Percentiles rank a stretch among this genome's conserved stretches.
Evolutionary conservation across 2,329 filamentous ascomycete species (phyloP).

Genomic region (Fusarium sp.): DNA sequence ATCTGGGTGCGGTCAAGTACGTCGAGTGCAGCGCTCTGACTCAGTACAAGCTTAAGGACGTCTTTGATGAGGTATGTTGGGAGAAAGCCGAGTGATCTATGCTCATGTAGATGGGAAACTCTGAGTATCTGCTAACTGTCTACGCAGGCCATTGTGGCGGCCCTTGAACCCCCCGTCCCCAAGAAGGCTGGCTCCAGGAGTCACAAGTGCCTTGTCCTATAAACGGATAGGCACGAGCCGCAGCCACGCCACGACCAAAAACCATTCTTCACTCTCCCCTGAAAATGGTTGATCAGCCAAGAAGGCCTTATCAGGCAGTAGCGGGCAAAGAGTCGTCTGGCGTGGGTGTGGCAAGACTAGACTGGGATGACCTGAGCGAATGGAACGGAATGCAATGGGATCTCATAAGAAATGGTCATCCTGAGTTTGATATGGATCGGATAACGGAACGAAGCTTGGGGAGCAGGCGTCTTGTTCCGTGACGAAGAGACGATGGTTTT

Average conservation of each 20-base stretch:
- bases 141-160: constrained; percentile 91
- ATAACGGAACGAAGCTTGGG: constrained; percentile 40
- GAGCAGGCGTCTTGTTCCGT: constrained; percentile 38
- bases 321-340: constrained; percentile 28
- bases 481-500: constrained; percentile 27
- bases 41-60: constrained; percentile 98
- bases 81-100: not conserved
- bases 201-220: constrained; percentile 79
- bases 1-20: constrained; percentile 97
- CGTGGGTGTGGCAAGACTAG: constrained; percentile 26
- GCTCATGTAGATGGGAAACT: not conserved
- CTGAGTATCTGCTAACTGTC: constrained; percentile 27
- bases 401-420: constrained; percentile 27
- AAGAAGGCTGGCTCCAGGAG: constrained; percentile 73
- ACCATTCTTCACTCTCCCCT: constrained; percentile 29
- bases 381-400: constrained; percentile 20
- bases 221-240: constrained; percentile 37
- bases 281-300: constrained; percentile 19
- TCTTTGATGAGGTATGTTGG: constrained; percentile 91
- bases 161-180: constrained; percentile 85
- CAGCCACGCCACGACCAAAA: constrained; percentile 20
- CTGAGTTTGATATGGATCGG: constrained; percentile 33
- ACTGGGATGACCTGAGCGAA: constrained; percentile 25
- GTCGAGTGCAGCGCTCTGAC: constrained; percentile 98
- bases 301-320: constrained; percentile 26